phyloP scores from a whole-genome alignment of 768 basidiomycete genomes.

The Amanita phalloides region DNA sequence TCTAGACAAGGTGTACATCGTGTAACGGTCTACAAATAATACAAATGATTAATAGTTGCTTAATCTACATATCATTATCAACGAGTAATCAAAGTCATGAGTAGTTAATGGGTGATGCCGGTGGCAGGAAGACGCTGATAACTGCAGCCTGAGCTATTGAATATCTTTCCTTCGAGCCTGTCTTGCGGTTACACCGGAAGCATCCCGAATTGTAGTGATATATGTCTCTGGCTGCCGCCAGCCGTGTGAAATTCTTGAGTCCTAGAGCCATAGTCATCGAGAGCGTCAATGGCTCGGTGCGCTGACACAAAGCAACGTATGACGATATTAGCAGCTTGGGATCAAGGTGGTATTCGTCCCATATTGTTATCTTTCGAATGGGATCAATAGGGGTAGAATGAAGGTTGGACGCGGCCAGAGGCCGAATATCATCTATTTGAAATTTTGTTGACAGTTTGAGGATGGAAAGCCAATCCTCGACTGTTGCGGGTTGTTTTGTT shows the following conservation, averaged over 20 bases:
- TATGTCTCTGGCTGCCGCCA: constrained; percentile 20
- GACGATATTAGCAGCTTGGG: constrained; percentile 17
- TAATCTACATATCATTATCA: background rate
- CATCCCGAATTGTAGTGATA: constrained; percentile 20
- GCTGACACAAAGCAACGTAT: constrained; percentile 19
- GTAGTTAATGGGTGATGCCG: background rate
- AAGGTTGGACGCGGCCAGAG: constrained; percentile 17
- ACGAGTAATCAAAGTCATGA: background rate
- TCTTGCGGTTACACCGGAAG: constrained; percentile 2
- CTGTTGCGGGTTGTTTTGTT: constrained; percentile 12
- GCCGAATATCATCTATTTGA: constrained; percentile 19
- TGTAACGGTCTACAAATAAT: background rate
- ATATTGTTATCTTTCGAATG: constrained; percentile 23
- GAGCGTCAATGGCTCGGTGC: constrained; percentile 21
- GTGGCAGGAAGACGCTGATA: background rate
- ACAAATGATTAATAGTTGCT: too few species aligned
- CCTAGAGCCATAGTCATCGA: constrained; percentile 22
- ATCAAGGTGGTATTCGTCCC: constrained; percentile 24
- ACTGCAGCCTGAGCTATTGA: constrained; percentile 1
- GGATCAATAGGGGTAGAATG: constrained; percentile 20
- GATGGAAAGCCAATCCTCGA: constrained; percentile 22
- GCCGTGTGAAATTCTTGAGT: constrained; percentile 21
- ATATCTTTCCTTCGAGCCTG: background rate
- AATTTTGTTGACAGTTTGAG: constrained; percentile 23
- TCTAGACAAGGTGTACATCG: constrained; percentile 2